phyloP scores from a whole-genome alignment of 805 yeast genomes.

The Barnettozyma pratensis region DNA sequence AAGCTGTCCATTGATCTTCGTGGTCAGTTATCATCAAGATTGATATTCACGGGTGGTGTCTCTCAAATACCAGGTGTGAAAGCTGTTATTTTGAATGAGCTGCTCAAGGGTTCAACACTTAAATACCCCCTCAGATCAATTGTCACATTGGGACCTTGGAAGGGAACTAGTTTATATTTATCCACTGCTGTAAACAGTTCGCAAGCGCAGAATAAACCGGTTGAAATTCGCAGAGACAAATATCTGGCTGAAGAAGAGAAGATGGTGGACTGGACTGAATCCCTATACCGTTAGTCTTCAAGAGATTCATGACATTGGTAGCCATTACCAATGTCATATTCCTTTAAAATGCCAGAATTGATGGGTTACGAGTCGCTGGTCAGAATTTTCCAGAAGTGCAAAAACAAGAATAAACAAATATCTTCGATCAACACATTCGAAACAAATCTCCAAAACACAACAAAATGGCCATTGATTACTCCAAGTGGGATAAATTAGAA shows the following conservation, averaged over 20 bases:
- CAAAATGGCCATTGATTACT: conserved; percentile 82
- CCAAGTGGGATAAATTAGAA: conserved; percentile 97
- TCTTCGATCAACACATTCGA: no score
- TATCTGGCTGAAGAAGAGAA: conserved; percentile 17
- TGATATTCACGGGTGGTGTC: conserved; percentile 24
- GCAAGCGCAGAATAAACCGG: conserved; percentile 3
- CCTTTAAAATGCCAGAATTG: no score
- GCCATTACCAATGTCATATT: no score
- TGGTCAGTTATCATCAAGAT: conserved; percentile 4
- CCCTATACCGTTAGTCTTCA: conserved; percentile 3
- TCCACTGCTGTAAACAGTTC: conserved; percentile 19
- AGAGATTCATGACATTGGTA: not conserved
- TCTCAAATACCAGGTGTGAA: conserved; percentile 22
- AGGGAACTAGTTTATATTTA: conserved; percentile 24
- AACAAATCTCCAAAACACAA: not conserved
- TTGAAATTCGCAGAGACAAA: conserved; percentile 20
- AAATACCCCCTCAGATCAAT: conserved; percentile 6
- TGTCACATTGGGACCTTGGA: conserved; percentile 21
- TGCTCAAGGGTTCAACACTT: not conserved
- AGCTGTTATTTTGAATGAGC: conserved; percentile 10
- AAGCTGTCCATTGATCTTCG: conserved; percentile 17
- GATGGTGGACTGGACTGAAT: conserved; percentile 21
- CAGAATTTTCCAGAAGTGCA: no score
- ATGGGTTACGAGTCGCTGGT: no score
- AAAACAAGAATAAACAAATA: no score